A percentile compares a stretch with the other conserved stretches of the same genome.
Conservation (phyloP, 2,329 filamentous ascomycete genomes). For the Colletotrichum godetiae region DNA sequence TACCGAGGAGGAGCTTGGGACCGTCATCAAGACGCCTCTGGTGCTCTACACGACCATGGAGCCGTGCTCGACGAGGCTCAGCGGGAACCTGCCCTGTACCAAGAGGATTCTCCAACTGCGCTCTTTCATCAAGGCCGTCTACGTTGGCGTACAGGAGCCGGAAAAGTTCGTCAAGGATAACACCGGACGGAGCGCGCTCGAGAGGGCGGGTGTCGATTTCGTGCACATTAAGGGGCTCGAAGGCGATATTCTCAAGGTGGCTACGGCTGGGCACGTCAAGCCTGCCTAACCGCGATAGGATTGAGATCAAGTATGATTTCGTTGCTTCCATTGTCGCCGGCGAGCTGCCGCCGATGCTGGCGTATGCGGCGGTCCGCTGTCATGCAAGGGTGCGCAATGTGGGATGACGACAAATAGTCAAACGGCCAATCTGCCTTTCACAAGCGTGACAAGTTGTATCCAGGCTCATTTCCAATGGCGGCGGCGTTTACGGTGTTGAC, state of each 20-base stretch:
- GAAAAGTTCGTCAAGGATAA: constrained; percentile 90
- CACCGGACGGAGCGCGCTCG: constrained; percentile 76
- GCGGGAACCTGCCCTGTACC: constrained; percentile 81
- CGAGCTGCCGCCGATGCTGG: neutral
- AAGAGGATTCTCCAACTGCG: constrained; percentile 78
- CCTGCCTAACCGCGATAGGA: neutral
- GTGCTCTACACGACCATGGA: constrained; percentile 94
- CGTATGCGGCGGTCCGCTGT: neutral
- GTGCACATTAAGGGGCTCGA: constrained; percentile 81
- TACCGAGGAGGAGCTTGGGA: constrained; percentile 64
- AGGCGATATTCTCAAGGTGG: constrained; percentile 81
- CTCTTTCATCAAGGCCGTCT: constrained; percentile 78
- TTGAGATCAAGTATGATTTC: neutral
- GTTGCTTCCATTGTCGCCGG: neutral
- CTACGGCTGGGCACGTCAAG: constrained; percentile 80
- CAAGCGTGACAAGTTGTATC: too few species aligned
- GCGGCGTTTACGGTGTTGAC: neutral
- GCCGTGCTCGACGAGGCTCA: constrained; percentile 79
- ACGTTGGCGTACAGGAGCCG: constrained; percentile 89
- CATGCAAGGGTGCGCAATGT: neutral
- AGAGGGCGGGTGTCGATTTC: constrained; percentile 79
- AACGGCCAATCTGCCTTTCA: neutral
- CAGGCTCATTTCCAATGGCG: neutral
- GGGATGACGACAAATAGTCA: neutral
- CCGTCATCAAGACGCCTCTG: constrained; percentile 60